Base-by-base conservation (phyloP, 2,329 filamentous ascomycete genomes). In the Torrubiella hemipterigena region DNA sequence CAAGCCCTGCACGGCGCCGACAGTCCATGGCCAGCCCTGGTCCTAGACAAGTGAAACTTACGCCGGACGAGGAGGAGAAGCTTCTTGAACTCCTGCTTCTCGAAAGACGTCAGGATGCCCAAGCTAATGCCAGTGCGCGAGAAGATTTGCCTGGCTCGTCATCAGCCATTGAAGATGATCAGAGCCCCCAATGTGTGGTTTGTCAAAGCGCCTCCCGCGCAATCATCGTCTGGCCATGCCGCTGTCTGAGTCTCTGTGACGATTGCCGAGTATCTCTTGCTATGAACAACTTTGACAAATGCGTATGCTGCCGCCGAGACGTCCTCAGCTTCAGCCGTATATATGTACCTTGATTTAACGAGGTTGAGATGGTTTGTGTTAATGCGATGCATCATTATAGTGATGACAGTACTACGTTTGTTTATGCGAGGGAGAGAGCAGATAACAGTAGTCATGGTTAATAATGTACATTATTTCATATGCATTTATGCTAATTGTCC, bases 261-360 rank as follows among this genome's bases (percentile, higher is more conserved):
- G 91, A 96, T 43, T 96, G 91, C 51, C 70, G 91, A 19, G 82
- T 96, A 21, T 89, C 84, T 26, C 66, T 96, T 39, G 91, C 91
- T 4, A 87, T 93, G 76, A 93, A 95, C 52, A 96, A 96, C 52
- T 96, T 93, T 52, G 84, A 87, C 41, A 93, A 84, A 50, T 98
- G 91, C 51, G 87, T 96, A 23, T 96, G 89, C 47, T 96, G 91
- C 54, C 72, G 91, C 30, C 74, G 84, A 34, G 81, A 91, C 45
- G 85, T 96, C 18, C 73, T 76, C 33, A 91, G 87, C 33, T 96
- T 94, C 55, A 87, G 84, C 42, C 74, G 85, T 44, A 75, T 98
- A 37, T 98, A 82, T 63, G 86, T 96, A 24, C 91, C 91, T 30
- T 80, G 38, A 38, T 20, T 17, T 11, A 29, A 13, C 14, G 13